Evolutionary conservation across 2,329 filamentous ascomycete genomes (phyloP).

Genomic region (Coniosporium tulheliwenetii): DNA sequence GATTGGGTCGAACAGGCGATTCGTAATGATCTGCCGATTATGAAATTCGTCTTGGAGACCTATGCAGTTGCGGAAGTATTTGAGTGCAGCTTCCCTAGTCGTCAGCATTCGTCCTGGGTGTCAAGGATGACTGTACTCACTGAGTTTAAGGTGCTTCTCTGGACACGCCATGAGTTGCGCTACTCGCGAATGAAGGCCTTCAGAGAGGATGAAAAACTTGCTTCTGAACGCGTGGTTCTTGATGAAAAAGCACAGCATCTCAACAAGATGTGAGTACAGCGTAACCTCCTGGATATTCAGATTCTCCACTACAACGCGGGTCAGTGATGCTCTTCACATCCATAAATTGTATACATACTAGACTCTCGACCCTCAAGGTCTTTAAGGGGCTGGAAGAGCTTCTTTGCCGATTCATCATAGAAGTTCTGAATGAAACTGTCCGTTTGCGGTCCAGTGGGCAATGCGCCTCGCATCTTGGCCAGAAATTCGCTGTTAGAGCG

Average conservation of each 20-base stretch:
- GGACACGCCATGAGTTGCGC: conserved; percentile 67
- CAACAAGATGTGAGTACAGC: conserved; percentile 81
- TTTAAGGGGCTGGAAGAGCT: conserved; percentile 74
- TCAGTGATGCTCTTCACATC: no score
- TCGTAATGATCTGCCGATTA: conserved; percentile 66
- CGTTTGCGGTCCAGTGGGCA: conserved; percentile 48
- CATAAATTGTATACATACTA: conserved; percentile 22
- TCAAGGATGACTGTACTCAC: conserved; percentile 32
- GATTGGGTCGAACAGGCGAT: conserved; percentile 69
- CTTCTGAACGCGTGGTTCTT: conserved; percentile 74
- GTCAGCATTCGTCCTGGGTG: neutral
- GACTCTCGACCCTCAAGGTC: conserved; percentile 53
- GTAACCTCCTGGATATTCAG: conserved; percentile 73
- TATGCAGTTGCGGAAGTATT: conserved; percentile 82
- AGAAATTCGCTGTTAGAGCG: conserved; percentile 53
- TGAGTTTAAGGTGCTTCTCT: conserved; percentile 85
- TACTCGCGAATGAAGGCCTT: conserved; percentile 64
- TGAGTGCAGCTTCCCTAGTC: conserved; percentile 54
- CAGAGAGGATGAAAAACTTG: conserved; percentile 72
- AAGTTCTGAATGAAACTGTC: conserved; percentile 77
- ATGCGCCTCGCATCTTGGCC: conserved; percentile 39
- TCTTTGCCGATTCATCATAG: conserved; percentile 73
- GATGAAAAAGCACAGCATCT: conserved; percentile 88
- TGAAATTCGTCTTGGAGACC: conserved; percentile 85
- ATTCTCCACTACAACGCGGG: conserved; percentile 37